These are phyloP conservation scores for Nicotiana otophora DNA, from an alignment of 257 asterid species.

Conservation along the genomic window DNA sequence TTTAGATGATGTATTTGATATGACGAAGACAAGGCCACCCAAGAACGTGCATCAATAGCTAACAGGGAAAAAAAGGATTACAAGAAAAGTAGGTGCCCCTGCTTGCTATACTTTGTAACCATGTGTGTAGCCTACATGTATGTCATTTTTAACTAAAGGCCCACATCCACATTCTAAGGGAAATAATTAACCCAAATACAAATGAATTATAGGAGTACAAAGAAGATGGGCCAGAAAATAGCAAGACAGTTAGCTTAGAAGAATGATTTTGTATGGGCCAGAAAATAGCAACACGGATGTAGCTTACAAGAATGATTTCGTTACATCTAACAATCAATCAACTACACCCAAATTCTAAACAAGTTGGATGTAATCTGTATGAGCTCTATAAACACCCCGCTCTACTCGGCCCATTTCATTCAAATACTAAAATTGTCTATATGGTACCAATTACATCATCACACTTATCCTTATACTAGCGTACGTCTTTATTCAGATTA, in stretches of 20 bases:
- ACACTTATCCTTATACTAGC: background rate
- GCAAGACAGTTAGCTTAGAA: too few relatives aligned
- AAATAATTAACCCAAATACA: background rate
- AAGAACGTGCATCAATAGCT: background rate
- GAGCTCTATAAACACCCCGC: background rate
- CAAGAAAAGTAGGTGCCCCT: background rate
- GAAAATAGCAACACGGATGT: background rate
- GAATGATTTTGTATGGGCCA: too few relatives aligned
- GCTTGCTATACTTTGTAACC: background rate
- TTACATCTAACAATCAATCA: background rate
- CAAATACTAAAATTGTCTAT: background rate
- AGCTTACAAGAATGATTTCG: background rate
- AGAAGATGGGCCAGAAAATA: background rate
- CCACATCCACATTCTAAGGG: background rate
- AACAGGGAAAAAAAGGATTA: background rate
- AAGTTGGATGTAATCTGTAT: background rate
- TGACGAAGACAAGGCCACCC: background rate
- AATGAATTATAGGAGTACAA: background rate
- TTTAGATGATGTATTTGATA: background rate
- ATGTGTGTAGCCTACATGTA: background rate
- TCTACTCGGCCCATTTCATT: background rate
- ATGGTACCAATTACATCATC: background rate
- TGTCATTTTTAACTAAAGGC: slow-evolving; percentile 1
- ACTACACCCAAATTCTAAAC: background rate
- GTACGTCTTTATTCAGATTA: background rate